Conservation (phyloP, 2,329 filamentous ascomycete species). For the Calonectria ilicicola region DNA sequence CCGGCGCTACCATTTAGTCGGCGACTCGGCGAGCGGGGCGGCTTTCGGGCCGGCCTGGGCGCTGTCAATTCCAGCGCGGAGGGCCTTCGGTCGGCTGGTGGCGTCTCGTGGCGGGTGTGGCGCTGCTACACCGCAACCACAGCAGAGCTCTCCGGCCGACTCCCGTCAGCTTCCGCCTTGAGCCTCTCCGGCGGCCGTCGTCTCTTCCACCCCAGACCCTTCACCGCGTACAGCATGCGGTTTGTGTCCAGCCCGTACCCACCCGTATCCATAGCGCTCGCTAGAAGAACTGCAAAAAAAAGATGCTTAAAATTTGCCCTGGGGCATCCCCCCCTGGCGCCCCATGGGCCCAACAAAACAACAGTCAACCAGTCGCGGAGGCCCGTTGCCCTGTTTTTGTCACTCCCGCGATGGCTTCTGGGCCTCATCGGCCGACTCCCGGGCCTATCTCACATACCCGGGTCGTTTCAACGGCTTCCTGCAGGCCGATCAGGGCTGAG, state of each 20-base stretch:
- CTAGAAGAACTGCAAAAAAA: not conserved
- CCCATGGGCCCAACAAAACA: not conserved
- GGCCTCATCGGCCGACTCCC: slow-evolving; percentile 26
- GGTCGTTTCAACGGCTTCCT: slow-evolving; percentile 5
- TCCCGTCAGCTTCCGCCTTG: slow-evolving; percentile 15
- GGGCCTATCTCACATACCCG: not conserved
- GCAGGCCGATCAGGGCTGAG: slow-evolving; percentile 8
- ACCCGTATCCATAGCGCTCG: not conserved
- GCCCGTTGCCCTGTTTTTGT: not conserved
- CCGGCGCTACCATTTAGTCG: slow-evolving; percentile 21
- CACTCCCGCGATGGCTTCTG: slow-evolving; percentile 15
- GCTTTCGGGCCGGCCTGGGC: slow-evolving; percentile 32
- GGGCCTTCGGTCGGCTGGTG: slow-evolving; percentile 20
- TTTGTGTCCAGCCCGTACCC: not conserved
- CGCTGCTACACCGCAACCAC: slow-evolving; percentile 9
- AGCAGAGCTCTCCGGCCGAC: slow-evolving; percentile 21
- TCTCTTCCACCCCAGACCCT: not conserved
- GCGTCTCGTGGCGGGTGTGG: slow-evolving; percentile 14
- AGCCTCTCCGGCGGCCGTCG: not conserved
- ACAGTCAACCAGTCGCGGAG: slow-evolving; percentile 19
- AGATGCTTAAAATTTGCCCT: slow-evolving; percentile 12
- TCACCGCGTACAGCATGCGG: not conserved
- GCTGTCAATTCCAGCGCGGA: slow-evolving; percentile 16
- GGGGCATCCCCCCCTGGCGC: not conserved
- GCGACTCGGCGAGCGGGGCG: slow-evolving; percentile 26